Conservation (phyloP, 2,329 filamentous ascomycete species). For the Rhytidhysteron rufulum region DNA sequence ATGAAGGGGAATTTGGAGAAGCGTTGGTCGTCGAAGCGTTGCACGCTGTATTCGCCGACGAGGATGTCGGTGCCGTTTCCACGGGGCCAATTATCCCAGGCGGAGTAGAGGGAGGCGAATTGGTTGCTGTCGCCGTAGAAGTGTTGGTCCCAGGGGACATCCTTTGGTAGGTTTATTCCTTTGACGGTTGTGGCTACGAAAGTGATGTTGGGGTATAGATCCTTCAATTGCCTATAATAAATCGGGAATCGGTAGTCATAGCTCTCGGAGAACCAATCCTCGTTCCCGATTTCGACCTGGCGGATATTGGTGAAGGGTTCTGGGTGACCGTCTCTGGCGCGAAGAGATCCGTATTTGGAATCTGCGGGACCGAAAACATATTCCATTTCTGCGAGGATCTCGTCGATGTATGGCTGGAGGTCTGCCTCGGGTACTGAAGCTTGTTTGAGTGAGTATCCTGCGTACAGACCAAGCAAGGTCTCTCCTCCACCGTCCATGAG, state of each 20-base stretch:
- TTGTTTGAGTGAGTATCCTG: slow-evolving; percentile 40
- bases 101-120: slow-evolving; percentile 39
- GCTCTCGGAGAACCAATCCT: slow-evolving; percentile 32
- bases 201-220: slow-evolving; percentile 31
- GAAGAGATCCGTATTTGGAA: slow-evolving; percentile 31
- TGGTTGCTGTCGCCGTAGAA: slow-evolving; percentile 42
- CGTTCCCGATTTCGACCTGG: slow-evolving; percentile 37
- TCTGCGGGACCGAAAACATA: slow-evolving; percentile 25
- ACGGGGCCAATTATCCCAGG: slow-evolving; percentile 37
- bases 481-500: slow-evolving; percentile 43
- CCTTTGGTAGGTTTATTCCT: slow-evolving; percentile 34
- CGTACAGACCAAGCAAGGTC: slow-evolving; percentile 41
- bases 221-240: slow-evolving; percentile 32
- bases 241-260: slow-evolving; percentile 29
- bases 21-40: slow-evolving; percentile 22
- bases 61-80: slow-evolving; percentile 14
- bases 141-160: slow-evolving; percentile 36
- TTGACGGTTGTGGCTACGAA: slow-evolving; percentile 29
- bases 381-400: slow-evolving; percentile 36
- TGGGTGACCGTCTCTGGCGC: slow-evolving; percentile 33
- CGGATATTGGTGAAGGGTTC: slow-evolving; percentile 35
- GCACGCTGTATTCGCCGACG: slow-evolving; percentile 21
- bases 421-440: slow-evolving; percentile 30
- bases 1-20: slow-evolving; percentile 20
- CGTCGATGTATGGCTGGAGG: slow-evolving; percentile 36